phyloP scores from a whole-genome alignment of 495 filamentous ascomycete species.

The Aspergillus homomorphus region DNA sequence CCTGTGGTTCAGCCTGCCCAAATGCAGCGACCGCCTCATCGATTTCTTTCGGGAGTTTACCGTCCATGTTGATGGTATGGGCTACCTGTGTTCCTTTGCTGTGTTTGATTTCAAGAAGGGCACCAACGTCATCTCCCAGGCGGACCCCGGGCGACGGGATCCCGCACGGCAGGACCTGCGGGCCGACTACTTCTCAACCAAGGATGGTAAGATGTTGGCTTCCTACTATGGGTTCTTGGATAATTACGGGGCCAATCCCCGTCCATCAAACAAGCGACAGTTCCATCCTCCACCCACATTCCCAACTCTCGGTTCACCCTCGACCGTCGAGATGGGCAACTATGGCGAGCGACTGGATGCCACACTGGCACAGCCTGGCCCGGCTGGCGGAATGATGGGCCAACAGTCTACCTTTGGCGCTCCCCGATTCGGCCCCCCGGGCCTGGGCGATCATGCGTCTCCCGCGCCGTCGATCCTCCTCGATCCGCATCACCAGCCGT shows the following conservation, averaged over 20 bases:
- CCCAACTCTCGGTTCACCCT: conserved; percentile 65
- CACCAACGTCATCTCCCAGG: conserved; percentile 51
- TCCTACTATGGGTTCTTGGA: conserved; percentile 92
- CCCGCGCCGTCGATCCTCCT: conserved; percentile 66
- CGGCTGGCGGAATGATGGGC: conserved; percentile 24
- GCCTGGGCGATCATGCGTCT: conserved; percentile 30
- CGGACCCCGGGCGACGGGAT: conserved; percentile 29
- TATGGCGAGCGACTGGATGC: conserved; percentile 49
- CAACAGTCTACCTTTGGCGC: conserved; percentile 30
- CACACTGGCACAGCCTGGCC: conserved; percentile 33
- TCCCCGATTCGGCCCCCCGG: conserved; percentile 28
- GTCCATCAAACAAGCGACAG: conserved; percentile 42
- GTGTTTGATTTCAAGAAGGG: conserved; percentile 97
- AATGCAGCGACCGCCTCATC: conserved; percentile 86
- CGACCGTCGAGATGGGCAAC: conserved; percentile 45
- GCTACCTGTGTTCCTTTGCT: conserved; percentile 93
- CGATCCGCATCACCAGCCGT: conserved; percentile 84
- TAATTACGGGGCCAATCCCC: conserved; percentile 73
- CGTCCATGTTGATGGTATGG: conserved; percentile 92
- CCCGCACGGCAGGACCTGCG: conserved; percentile 57
- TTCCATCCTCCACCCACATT: conserved; percentile 81
- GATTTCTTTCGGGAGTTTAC: conserved; percentile 99
- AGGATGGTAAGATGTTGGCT: conserved; percentile 95
- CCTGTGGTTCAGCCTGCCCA: conserved; percentile 81
- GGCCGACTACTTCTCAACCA: conserved; percentile 89